Evolutionary conservation across 2,329 filamentous ascomycete genomes (phyloP), one percentile per base, ranked within the genome.

Genomic region (Arthrobotrys sphaeroides): DNA sequence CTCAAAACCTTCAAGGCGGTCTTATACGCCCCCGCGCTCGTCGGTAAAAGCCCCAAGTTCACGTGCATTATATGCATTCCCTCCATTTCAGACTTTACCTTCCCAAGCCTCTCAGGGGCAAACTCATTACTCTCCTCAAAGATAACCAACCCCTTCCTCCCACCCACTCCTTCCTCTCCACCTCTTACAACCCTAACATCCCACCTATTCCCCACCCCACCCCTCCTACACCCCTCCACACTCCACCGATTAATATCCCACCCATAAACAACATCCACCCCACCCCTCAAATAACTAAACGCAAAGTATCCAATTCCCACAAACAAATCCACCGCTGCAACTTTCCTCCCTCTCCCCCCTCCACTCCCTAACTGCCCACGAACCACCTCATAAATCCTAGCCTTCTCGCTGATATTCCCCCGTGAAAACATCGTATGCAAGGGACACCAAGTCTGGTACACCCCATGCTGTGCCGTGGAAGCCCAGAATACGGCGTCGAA

Each of bases 241-340:
- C 90, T 93, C 90, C 94, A 91, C 0, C 90, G 90, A 81, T 97
- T 97, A 49, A 97, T 84, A 82, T 98, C 94, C 91, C 92, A 98
- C 79, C 93, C 92, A 43, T 95, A 84, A 0, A 97, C 90, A 55
- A 87, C 84, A 6, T 79, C 84, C 79, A 94, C 84, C 0, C 92
- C 93, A 16, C 90, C 87, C 73, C 84, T 86, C 5, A 90, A 87
- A 82, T 97, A 97, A 31, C 89, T 91, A 80, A 97, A 96, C 2
- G 91, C 88, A 83, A 98, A 97, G 83, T 97, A 97, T 3, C 94
- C 94, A 78, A 97, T 97, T 0, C 94, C 94, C 0, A 91, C 92
- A 83, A 96, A 97, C 73, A 98, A 84, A 82, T 98, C 94, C 0
- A 96, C 87, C 0, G 85, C 84, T 5, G 64, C 64, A 4, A 57